Evolutionary conservation across 164 flowering plant species (phyloP).

Genomic region (Dillenia turbinata): DNA sequence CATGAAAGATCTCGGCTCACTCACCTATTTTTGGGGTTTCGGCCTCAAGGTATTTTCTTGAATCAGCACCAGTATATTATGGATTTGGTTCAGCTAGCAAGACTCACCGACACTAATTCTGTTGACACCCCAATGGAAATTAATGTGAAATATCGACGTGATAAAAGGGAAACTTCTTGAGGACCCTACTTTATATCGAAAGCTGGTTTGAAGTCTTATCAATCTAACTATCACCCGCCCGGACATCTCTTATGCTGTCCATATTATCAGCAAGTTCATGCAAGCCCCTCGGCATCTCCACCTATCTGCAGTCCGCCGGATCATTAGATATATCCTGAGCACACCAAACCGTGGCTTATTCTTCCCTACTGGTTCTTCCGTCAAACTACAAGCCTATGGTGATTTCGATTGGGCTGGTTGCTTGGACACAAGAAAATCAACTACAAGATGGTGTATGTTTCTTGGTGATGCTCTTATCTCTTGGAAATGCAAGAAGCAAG

Average conservation of each 20-base stretch:
- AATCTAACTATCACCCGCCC: no score
- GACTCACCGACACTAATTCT: background rate
- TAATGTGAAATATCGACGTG: no score
- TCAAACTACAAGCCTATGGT: conserved; percentile 3
- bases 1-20: background rate
- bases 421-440: background rate
- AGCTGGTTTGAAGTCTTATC: no score
- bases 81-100: background rate
- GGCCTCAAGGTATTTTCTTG: background rate
- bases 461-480: conserved; percentile 7
- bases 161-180: no score
- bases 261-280: no score
- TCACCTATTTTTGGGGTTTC: background rate
- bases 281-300: no score
- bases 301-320: no score
- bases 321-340: no score
- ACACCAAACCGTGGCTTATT: no score
- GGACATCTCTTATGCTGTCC: no score
- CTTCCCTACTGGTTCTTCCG: background rate
- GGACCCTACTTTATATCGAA: no score
- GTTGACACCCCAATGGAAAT: background rate
- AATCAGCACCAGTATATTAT: background rate
- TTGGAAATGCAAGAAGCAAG: background rate
- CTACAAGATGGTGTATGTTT: conserved; percentile 6
- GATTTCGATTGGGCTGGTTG: conserved; percentile 1